A percentile compares a stretch with the other conserved stretches of the same genome.
Conservation (phyloP, 441 rosid species). For the Adansonia grandidieri region DNA sequence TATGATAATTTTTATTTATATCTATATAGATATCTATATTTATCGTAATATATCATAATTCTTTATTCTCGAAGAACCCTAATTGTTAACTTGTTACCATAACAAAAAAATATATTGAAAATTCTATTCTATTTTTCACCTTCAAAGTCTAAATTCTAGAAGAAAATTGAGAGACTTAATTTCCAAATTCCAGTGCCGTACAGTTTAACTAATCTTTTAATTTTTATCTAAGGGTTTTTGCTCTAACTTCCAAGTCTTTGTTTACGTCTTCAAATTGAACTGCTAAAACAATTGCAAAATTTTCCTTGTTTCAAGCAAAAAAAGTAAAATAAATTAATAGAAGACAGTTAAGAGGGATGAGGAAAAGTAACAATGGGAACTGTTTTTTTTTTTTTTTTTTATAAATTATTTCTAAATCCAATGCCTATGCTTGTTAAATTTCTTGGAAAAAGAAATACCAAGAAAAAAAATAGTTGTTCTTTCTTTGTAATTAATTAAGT, state of each 20-base stretch:
- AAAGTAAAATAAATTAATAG: neutral
- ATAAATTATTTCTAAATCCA: neutral
- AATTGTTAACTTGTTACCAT: neutral
- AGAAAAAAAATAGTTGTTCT: neutral
- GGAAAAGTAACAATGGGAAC: neutral
- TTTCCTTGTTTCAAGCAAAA: slow-evolving; percentile 6
- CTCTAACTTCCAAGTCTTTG: slow-evolving; percentile 12
- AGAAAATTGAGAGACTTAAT: slow-evolving; percentile 8
- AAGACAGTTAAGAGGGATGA: neutral
- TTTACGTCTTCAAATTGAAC: neutral
- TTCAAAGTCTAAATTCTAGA: slow-evolving; percentile 15
- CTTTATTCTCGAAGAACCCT: neutral
- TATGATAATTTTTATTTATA: neutral
- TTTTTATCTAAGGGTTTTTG: neutral
- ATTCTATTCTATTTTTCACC: neutral
- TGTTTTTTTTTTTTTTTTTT: too few relatives aligned
- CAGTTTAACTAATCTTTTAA: neutral
- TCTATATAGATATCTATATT: neutral
- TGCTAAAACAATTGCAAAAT: neutral
- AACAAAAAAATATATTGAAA: too few relatives aligned
- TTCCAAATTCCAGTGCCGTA: slow-evolving; percentile 26
- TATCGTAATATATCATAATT: neutral
- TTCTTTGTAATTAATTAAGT: neutral
- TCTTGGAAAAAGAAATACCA: neutral
- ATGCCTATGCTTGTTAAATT: neutral